Evolutionary conservation across 495 filamentous ascomycete genomes (phyloP).

Genomic region (Podospora australis): DNA sequence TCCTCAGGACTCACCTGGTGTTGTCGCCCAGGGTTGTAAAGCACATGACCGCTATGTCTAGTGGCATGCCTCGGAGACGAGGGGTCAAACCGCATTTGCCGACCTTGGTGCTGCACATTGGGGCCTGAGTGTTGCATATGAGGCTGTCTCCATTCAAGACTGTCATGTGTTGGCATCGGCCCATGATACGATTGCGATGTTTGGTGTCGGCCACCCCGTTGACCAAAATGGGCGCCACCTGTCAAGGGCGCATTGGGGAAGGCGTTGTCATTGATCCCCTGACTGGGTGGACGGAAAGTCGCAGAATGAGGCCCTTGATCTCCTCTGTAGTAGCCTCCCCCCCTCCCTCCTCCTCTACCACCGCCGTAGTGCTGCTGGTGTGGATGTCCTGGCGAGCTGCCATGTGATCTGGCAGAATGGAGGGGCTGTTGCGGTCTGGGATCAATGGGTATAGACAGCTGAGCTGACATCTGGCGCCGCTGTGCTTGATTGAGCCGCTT

Average conservation of each 20-base stretch:
- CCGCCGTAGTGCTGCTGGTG: conserved; percentile 16
- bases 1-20: conserved; percentile 26
- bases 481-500: conserved; percentile 52
- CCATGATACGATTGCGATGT: conserved; percentile 25
- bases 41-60: conserved; percentile 8
- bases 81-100: conserved; percentile 8
- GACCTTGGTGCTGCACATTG: not conserved
- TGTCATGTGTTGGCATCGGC: conserved; percentile 13
- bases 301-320: conserved; percentile 20
- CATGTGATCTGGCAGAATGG: conserved; percentile 13
- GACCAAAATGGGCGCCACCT: conserved; percentile 3
- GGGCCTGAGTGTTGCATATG: conserved; percentile 9
- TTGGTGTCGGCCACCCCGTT: conserved; percentile 21
- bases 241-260: conserved; percentile 2
- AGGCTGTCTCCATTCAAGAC: conserved; percentile 20
- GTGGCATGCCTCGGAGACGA: conserved; percentile 7
- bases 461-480: conserved; percentile 47
- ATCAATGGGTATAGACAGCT: conserved; percentile 46
- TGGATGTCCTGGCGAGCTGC: conserved; percentile 2
- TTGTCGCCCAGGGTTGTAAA: conserved; percentile 11
- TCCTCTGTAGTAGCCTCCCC: conserved; percentile 10
- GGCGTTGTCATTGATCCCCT: conserved; percentile 7
- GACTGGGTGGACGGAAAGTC: conserved; percentile 18
- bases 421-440: conserved; percentile 24
- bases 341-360: not conserved